Percentiles rank a stretch among this genome's conserved stretches.
Evolutionary conservation across 352 stramenopile species (phyloP).

Genomic region (Pythium periplocum): DNA sequence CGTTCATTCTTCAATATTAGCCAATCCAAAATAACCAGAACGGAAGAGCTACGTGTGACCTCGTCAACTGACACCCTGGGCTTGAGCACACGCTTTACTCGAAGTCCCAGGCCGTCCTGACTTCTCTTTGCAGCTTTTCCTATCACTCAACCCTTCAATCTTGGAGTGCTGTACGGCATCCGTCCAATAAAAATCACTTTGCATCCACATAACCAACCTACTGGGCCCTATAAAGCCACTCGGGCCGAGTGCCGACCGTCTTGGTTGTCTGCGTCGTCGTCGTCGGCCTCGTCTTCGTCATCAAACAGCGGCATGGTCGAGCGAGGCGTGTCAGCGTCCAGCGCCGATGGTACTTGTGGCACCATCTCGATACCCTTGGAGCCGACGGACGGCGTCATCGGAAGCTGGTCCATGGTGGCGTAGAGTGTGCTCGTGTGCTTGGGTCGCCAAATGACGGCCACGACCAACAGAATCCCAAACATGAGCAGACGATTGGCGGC

Average conservation of each 20-base stretch:
- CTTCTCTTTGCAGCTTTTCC: too few relatives aligned
- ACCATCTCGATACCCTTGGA: constrained; percentile 48
- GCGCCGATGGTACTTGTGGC: constrained; percentile 45
- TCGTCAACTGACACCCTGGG: too few relatives aligned
- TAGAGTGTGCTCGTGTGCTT: constrained; percentile 61
- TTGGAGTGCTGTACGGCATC: too few relatives aligned
- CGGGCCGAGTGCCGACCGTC: background rate
- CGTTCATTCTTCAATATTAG: too few relatives aligned
- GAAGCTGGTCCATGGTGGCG: constrained; percentile 76
- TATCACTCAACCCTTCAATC: too few relatives aligned
- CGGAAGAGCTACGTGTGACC: too few relatives aligned
- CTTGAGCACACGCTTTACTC: too few relatives aligned
- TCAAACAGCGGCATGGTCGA: background rate
- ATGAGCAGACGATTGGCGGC: constrained; percentile 65
- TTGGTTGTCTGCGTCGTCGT: constrained; percentile 3
- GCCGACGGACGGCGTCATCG: constrained; percentile 37
- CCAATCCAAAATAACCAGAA: too few relatives aligned
- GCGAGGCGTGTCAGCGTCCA: constrained; percentile 26
- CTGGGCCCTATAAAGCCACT: too few relatives aligned
- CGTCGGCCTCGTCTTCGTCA: constrained; percentile 5
- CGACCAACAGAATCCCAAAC: constrained; percentile 58
- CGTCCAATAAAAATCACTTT: too few relatives aligned
- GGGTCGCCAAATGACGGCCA: constrained; percentile 72
- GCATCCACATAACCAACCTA: too few relatives aligned
- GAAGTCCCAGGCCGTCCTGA: too few relatives aligned